Evolutionary conservation across 768 basidiomycete species (phyloP).

Genomic region (Lactarius hengduanensis): DNA sequence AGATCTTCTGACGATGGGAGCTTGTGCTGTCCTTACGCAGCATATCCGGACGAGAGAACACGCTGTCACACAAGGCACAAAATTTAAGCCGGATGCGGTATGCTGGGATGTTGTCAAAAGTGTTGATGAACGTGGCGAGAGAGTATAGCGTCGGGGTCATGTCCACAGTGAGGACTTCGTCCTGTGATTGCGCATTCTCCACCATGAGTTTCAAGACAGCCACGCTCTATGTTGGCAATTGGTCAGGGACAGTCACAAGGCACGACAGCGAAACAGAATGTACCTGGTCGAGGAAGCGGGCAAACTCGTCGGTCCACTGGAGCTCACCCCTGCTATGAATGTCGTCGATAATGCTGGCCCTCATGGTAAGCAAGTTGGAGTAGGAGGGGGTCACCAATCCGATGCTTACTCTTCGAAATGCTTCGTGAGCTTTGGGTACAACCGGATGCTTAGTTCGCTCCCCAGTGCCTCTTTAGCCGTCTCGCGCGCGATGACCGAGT

Average conservation of each 20-base stretch:
- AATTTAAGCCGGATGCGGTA: slow-evolving; percentile 73
- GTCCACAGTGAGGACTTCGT: slow-evolving; percentile 52
- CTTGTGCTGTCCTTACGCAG: slow-evolving; percentile 65
- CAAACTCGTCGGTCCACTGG: slow-evolving; percentile 43
- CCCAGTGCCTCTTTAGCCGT: slow-evolving; percentile 79
- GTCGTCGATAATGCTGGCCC: slow-evolving; percentile 49
- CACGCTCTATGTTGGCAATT: slow-evolving; percentile 47
- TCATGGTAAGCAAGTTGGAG: background rate
- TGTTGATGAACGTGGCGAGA: slow-evolving; percentile 64
- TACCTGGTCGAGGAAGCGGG: slow-evolving; percentile 75
- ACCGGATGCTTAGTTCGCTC: slow-evolving; percentile 66
- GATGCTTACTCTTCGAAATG: slow-evolving; percentile 69
- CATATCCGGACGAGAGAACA: slow-evolving; percentile 60
- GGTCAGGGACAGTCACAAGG: background rate
- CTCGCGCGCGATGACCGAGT: slow-evolving; percentile 68
- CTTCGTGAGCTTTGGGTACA: slow-evolving; percentile 65
- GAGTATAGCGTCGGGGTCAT: slow-evolving; percentile 41
- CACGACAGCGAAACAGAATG: slow-evolving; percentile 11
- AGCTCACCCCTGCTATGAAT: slow-evolving; percentile 49
- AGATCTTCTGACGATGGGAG: slow-evolving; percentile 61
- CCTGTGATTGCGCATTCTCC: slow-evolving; percentile 63
- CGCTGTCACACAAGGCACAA: slow-evolving; percentile 66
- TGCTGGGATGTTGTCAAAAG: slow-evolving; percentile 52
- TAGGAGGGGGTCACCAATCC: background rate
- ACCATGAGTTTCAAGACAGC: slow-evolving; percentile 72